Conservation (phyloP, 1,284 basidiomycete species). For the Cystobasidium slooffiae region DNA sequence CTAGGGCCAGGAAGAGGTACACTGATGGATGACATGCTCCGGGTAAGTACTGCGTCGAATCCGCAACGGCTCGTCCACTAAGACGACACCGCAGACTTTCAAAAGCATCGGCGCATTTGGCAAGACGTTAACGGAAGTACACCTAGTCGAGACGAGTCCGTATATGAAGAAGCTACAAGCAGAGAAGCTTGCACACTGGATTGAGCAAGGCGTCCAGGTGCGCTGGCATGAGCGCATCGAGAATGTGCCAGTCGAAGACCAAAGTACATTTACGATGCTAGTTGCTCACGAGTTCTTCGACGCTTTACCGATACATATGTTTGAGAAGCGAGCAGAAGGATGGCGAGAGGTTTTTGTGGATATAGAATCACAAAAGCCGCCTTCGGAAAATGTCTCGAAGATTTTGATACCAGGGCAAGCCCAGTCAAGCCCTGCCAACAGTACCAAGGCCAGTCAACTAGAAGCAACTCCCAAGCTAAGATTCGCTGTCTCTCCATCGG, state of each 20-base stretch:
- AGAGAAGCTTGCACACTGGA: constrained; percentile 60
- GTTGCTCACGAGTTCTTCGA: constrained; percentile 99
- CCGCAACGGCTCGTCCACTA: background rate
- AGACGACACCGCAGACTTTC: constrained; percentile 52
- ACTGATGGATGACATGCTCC: constrained; percentile 84
- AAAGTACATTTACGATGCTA: constrained; percentile 73
- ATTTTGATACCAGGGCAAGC: background rate
- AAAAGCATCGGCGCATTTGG: constrained; percentile 44
- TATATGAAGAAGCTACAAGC: constrained; percentile 71
- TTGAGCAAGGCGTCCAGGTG: constrained; percentile 56
- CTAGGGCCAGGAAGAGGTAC: constrained; percentile 94
- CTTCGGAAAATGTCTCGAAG: constrained; percentile 5
- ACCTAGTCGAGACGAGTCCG: constrained; percentile 79
- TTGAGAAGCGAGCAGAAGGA: constrained; percentile 68
- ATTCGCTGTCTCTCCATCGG: constrained; percentile 48
- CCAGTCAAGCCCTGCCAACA: background rate
- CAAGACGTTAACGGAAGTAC: constrained; percentile 58
- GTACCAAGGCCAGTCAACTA: background rate
- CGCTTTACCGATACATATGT: constrained; percentile 86
- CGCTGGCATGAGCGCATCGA: constrained; percentile 78
- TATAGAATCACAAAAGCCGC: constrained; percentile 47
- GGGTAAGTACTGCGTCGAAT: constrained; percentile 63
- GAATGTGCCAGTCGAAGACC: constrained; percentile 60
- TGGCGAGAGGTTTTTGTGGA: constrained; percentile 88
- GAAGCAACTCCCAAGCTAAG: constrained; percentile 40